Evolutionary conservation across 495 filamentous ascomycete genomes (phyloP).

Genomic region (Melanomma pulvis-pyrius): DNA sequence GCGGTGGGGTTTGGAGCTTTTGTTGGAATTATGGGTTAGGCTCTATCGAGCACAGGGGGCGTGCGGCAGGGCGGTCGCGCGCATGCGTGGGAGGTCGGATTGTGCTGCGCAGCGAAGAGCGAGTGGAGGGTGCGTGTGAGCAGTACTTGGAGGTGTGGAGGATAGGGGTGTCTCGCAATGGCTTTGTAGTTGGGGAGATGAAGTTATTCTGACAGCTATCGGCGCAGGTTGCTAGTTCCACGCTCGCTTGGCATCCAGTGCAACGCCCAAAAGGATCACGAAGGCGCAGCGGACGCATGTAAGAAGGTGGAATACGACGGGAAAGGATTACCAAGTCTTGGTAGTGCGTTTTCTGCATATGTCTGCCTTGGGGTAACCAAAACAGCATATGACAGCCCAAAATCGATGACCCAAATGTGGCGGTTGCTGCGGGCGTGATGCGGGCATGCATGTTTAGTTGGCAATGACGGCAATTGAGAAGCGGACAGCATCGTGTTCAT

Average conservation of each 20-base stretch:
- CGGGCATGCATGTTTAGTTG: background rate
- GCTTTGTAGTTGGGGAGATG: constrained; percentile 5
- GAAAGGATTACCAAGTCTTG: background rate
- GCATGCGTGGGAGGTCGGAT: constrained; percentile 28
- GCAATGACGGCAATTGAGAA: background rate
- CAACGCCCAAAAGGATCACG: constrained; percentile 6
- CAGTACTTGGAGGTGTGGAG: background rate
- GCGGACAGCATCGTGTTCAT: constrained; percentile 6
- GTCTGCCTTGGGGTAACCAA: background rate
- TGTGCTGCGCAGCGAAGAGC: background rate
- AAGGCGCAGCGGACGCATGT: background rate
- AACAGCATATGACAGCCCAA: too few relatives aligned
- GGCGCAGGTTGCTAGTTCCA: constrained; percentile 2
- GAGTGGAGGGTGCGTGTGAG: background rate
- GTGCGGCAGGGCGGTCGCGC: constrained; percentile 6
- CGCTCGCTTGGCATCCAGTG: constrained; percentile 2
- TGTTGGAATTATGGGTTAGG: constrained; percentile 23
- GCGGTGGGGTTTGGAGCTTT: constrained; percentile 27
- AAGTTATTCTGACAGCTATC: constrained; percentile 16
- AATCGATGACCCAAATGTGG: too few relatives aligned
- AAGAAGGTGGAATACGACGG: background rate
- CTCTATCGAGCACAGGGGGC: constrained; percentile 30
- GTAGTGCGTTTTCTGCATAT: background rate
- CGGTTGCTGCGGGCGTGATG: background rate
- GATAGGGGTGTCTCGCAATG: constrained; percentile 10